Evolutionary conservation across 73 alveolate genomes (phyloP).

Genomic region (Blepharisma stoltei): DNA sequence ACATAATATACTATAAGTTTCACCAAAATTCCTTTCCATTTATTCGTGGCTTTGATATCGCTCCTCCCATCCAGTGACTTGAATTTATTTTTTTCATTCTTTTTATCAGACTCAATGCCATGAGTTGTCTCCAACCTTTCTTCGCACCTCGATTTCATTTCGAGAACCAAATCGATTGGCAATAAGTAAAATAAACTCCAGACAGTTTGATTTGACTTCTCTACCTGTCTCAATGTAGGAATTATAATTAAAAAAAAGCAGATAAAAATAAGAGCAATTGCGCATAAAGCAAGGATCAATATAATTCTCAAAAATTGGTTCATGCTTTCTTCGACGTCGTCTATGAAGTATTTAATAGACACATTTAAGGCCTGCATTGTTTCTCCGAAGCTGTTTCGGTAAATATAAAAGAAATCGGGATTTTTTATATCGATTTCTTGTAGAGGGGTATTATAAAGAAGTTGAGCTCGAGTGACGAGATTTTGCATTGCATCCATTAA

Average conservation of each 20-base stretch:
- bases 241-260: background rate
- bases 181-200: background rate
- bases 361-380: background rate
- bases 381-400: conserved; percentile 5
- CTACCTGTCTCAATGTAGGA: background rate
- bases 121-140: background rate
- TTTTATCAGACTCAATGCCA: background rate
- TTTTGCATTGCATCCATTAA: conserved; percentile 1
- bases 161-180: background rate
- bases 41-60: background rate
- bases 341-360: background rate
- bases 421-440: background rate
- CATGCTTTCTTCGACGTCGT: background rate
- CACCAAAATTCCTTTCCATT: background rate
- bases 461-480: conserved; percentile 1
- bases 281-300: background rate
- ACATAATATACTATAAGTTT: background rate
- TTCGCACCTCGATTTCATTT: background rate
- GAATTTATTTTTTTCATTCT: background rate
- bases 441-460: background rate
- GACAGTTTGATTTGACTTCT: background rate
- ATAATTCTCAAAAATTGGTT: background rate
- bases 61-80: background rate
- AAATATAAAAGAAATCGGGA: background rate
- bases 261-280: background rate